phyloP scores from a whole-genome alignment of 2,329 filamentous ascomycete genomes.

The Calonectria pseudoreteaudii region DNA sequence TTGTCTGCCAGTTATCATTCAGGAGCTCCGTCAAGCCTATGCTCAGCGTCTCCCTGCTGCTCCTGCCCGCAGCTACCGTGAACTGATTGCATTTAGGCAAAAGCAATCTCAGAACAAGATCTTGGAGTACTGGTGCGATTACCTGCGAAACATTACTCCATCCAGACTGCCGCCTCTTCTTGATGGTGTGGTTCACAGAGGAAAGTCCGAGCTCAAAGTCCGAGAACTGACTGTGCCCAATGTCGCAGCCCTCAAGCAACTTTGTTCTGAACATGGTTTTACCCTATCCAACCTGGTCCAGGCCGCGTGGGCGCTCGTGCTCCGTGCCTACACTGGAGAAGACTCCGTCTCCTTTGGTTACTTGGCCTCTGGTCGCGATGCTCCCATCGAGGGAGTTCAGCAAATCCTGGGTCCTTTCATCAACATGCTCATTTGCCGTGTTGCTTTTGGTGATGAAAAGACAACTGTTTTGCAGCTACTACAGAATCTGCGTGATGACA shows the following conservation, averaged over 20 bases:
- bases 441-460: background rate
- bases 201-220: background rate
- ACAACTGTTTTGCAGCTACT: background rate
- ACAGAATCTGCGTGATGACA: background rate
- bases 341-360: background rate
- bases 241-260: background rate
- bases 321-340: background rate
- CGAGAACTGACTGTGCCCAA: background rate
- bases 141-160: background rate
- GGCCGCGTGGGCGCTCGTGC: background rate
- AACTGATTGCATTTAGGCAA: background rate
- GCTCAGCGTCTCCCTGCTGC: background rate
- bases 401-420: background rate
- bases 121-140: background rate
- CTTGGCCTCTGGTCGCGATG: background rate
- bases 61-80: background rate
- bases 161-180: background rate
- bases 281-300: background rate
- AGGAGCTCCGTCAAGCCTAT: background rate
- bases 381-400: background rate
- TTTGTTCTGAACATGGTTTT: background rate
- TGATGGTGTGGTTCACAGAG: background rate
- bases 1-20: background rate
- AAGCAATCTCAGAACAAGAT: constrained; percentile 3
- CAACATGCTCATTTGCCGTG: constrained; percentile 2